Conservation (phyloP, 2,329 filamentous ascomycete species). For the Penicillium sp. region DNA sequence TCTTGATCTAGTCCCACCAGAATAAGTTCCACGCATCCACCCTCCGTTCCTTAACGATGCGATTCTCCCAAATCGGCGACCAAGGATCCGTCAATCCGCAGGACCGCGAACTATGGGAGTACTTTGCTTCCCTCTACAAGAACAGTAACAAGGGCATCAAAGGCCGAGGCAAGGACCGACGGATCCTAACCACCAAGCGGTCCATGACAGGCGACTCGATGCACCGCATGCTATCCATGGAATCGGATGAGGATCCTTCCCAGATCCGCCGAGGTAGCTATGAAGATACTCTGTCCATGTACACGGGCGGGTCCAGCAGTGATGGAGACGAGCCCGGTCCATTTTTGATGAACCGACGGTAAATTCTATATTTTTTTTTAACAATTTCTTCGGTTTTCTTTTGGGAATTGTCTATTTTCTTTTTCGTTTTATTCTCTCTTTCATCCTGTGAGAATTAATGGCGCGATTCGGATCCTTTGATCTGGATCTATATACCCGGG, state of each 20-base stretch:
- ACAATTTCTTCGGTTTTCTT: background rate
- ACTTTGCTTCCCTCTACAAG: slow-evolving; percentile 88
- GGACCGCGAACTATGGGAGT: slow-evolving; percentile 78
- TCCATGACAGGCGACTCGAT: slow-evolving; percentile 17
- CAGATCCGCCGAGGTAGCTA: slow-evolving; percentile 27
- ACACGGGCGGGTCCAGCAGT: slow-evolving; percentile 33
- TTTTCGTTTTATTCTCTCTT: background rate
- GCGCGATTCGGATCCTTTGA: background rate
- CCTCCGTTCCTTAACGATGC: slow-evolving; percentile 66
- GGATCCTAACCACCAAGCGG: slow-evolving; percentile 36
- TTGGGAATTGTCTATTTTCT: background rate
- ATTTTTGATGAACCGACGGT: slow-evolving; percentile 29
- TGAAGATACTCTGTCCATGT: slow-evolving; percentile 30
- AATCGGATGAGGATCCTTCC: slow-evolving; percentile 23
- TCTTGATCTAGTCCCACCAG: slow-evolving; percentile 70
- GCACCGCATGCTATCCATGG: slow-evolving; percentile 20
- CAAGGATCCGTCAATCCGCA: slow-evolving; percentile 64
- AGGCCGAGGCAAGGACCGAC: slow-evolving; percentile 80
- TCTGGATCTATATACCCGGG: slow-evolving; percentile 3
- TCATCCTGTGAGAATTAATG: background rate
- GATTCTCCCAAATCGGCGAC: slow-evolving; percentile 66
- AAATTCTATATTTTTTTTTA: background rate
- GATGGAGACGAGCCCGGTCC: slow-evolving; percentile 33
- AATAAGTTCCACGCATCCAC: slow-evolving; percentile 88
- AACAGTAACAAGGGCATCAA: slow-evolving; percentile 99